Conservation (phyloP, 257 asterid species). For the Scutellaria baicalensis region DNA sequence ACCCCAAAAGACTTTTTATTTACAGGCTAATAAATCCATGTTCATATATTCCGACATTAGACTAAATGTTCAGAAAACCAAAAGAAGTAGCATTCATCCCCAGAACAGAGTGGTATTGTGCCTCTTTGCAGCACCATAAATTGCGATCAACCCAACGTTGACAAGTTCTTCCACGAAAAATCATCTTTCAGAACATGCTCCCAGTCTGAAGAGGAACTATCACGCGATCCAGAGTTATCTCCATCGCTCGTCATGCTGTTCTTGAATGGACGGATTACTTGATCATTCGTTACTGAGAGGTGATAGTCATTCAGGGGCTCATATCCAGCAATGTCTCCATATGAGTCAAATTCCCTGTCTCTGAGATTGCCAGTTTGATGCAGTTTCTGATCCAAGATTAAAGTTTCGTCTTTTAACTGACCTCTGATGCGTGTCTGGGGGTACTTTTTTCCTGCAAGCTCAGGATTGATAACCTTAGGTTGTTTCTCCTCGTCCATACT, state of each 20-base stretch:
- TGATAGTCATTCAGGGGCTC: constrained; percentile 30
- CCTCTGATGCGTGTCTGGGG: neutral
- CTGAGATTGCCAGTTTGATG: constrained; percentile 14
- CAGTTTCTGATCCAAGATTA: constrained; percentile 16
- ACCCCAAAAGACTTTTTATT: neutral
- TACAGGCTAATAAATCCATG: neutral
- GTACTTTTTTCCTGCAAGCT: constrained; percentile 12
- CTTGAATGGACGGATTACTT: constrained; percentile 15
- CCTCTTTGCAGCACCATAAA: constrained; percentile 1
- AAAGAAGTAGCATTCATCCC: neutral
- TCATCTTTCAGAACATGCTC: constrained; percentile 82
- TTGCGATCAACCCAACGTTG: neutral
- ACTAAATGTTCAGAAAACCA: neutral
- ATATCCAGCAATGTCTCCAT: constrained; percentile 22
- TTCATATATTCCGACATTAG: neutral
- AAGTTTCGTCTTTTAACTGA: constrained; percentile 16
- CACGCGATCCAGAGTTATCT: constrained; percentile 32
- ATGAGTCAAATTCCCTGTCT: constrained; percentile 18
- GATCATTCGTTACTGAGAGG: constrained; percentile 28
- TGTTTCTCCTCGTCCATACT: constrained; percentile 19
- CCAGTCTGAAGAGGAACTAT: constrained; percentile 76
- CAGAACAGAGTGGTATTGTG: neutral
- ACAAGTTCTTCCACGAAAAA: constrained; percentile 35
- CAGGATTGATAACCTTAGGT: constrained; percentile 13
- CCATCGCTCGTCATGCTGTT: constrained; percentile 18